Base-by-base conservation (phyloP, 2,329 filamentous ascomycete genomes). In the Monilinia aucupariae region DNA sequence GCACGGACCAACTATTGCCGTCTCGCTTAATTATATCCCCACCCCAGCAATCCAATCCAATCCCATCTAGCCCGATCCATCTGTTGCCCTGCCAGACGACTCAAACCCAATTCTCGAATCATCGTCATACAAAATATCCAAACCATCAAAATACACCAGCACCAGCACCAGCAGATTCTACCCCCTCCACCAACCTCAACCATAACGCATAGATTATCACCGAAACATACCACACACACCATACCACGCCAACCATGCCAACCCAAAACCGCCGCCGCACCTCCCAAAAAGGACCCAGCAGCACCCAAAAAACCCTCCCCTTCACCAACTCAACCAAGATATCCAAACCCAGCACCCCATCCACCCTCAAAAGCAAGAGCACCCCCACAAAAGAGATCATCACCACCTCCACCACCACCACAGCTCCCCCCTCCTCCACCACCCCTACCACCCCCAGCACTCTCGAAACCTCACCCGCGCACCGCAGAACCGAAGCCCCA, bases 301-400 rank as follows among this genome's bases (percentile, higher is more conserved):
- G 41, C 67, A 69, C 75, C 52, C 75, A 77, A 63, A 83, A 86
- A 74, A 86, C 82, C n/a, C 81, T 88, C 68, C 82, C 84, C 47
- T 88, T 89, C 76, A 80, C 83, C 66, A 77, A 79, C 45, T 77
- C 77, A 66, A 78, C 77, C 67, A 80, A 80, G 75, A 79, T 88
- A 68, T 86, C 84, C 61, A 88, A 88, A 74, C 30, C 51, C 50
- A 77, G 78, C 48, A 75, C 77, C 48, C 75, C 74, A 64, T 62
- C 72, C 65, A 55, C 30, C 39, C 20, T 50, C 41, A 25, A 45
- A 39, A 34, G 15, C 51, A 49, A 8, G 48, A 51, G 0, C 27
- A 10, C 41, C 30, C 27, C 20, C 17, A 39, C 54, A 25, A 59
- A 50, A 34, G 37, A 20, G 27, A 22, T n/a, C n/a, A n/a, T n/a